Conservation (phyloP, 225 moss, liverwort and hornwort species). For the Pseudoscleropodium purum region DNA sequence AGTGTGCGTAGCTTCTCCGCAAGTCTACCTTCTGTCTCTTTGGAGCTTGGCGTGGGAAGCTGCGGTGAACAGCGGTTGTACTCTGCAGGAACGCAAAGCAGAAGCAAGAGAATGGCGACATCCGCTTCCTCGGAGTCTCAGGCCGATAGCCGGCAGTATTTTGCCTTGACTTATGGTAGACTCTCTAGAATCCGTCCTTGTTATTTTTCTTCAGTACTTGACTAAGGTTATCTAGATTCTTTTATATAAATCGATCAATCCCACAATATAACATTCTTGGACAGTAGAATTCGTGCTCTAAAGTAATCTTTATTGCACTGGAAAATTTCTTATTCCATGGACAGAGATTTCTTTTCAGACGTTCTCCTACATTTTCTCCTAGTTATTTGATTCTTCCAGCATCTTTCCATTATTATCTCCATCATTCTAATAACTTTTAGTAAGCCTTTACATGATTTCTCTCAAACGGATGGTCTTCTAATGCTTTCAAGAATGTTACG, state of each 20-base stretch:
- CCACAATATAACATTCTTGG: background rate
- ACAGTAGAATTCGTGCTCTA: background rate
- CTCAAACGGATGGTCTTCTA: background rate
- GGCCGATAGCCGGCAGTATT: slow-evolving; percentile 16
- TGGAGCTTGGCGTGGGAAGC: background rate
- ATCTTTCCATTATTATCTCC: background rate
- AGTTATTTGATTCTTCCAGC: background rate
- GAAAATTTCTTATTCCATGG: background rate
- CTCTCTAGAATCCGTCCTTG: background rate
- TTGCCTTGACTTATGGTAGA: slow-evolving; percentile 31
- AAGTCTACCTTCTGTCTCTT: background rate
- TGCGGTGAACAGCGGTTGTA: background rate
- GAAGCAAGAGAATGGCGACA: slow-evolving; percentile 5
- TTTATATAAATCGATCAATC: background rate
- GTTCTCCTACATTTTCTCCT: background rate
- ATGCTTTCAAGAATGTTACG: background rate
- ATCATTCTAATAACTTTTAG: background rate
- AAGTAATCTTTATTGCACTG: background rate
- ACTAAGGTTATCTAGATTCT: background rate
- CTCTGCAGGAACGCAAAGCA: background rate
- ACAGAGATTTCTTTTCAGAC: background rate
- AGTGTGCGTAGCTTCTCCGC: background rate
- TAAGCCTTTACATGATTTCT: background rate
- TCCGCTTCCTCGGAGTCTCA: slow-evolving; percentile 5
- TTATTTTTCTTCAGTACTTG: background rate